Percentiles rank a stretch among this genome's conserved stretches.
Evolutionary conservation across 2,329 filamentous ascomycete genomes (phyloP).

Genomic region (Knufia petricola): DNA sequence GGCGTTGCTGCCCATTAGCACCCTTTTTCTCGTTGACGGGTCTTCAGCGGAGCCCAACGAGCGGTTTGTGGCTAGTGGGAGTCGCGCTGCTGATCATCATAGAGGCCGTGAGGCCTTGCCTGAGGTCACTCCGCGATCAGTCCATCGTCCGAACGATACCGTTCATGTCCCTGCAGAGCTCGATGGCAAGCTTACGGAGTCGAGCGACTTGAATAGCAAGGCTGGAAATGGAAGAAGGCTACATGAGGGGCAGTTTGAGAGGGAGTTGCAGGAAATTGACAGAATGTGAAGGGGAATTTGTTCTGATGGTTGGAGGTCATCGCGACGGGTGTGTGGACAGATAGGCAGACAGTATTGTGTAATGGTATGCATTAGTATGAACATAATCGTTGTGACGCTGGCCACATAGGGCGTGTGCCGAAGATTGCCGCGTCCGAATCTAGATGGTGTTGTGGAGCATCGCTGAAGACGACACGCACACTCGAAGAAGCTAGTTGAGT

Average conservation of each 20-base stretch:
- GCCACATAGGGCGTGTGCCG: too few relatives aligned
- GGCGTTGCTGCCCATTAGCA: conserved; percentile 1
- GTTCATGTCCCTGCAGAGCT: background rate
- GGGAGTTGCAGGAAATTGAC: conserved; percentile 3
- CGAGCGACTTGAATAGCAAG: background rate
- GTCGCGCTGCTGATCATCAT: background rate
- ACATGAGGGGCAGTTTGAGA: background rate
- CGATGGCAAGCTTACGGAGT: background rate
- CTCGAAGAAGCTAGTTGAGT: conserved; percentile 22
- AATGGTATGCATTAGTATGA: too few relatives aligned
- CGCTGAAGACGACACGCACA: background rate
- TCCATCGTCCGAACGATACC: background rate
- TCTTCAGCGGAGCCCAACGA: background rate
- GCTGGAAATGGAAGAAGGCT: background rate
- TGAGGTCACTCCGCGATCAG: background rate
- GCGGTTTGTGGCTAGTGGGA: background rate
- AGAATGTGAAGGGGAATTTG: background rate
- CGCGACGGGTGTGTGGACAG: too few relatives aligned
- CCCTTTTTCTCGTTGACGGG: background rate
- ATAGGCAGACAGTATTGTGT: too few relatives aligned
- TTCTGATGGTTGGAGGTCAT: too few relatives aligned
- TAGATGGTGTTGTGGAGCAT: too few relatives aligned
- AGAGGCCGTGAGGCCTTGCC: background rate
- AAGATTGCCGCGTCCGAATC: too few relatives aligned
- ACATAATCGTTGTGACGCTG: too few relatives aligned